Evolutionary conservation across 2,329 filamentous ascomycete species (phyloP), one percentile per base, ranked within the genome.

Genomic region (Tolypocladium tropicale): DNA sequence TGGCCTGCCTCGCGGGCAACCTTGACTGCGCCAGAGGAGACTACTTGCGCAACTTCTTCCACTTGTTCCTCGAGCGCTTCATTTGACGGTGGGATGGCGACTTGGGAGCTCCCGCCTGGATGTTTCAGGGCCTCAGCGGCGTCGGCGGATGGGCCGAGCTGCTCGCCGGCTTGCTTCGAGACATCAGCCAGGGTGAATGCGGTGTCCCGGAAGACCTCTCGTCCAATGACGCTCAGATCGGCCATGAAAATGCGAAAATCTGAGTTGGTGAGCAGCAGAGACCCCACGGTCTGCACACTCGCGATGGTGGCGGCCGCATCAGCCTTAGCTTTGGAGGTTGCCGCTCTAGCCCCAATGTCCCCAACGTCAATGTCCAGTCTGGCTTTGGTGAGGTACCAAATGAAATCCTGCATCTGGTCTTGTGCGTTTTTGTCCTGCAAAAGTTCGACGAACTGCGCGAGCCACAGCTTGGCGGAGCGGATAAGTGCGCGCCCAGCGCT

Each of bases 371-470:
- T 58, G 6, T 70, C 60, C 6, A 94, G 74, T 36, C 82, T 81
- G n/a, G 90, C 85, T 67, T 89, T 87, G 60, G 84, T 76, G 51
- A 95, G 71, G 64, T 86, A 91, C 91, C 91, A 96, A 41, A 96
- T 77, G 60, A 96, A 89, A 64, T 96, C 90, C 69, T 97, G 93
- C 21, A 97, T 82, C 68, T 96, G 88, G 70, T 97, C 90, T 18
- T 82, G 72, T 59, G 78, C 76, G 69, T 96, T 96, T 75, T 96
- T 97, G 70, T 91, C 79, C 55, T 83, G 78, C 50, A 96, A 69
- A 6, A 96, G 73, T n/a, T 90, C 83, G 63, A 95, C 93, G 68
- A 96, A 84, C 57, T 92, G 80, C 56, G 84, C 80, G 9, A 96
- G 75, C 81, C 84, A 93, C 62, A 86, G 78, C 67, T 87, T 89